Evolutionary conservation across 2,329 filamentous ascomycete genomes (phyloP).

Genomic region (Fusarium sp.): DNA sequence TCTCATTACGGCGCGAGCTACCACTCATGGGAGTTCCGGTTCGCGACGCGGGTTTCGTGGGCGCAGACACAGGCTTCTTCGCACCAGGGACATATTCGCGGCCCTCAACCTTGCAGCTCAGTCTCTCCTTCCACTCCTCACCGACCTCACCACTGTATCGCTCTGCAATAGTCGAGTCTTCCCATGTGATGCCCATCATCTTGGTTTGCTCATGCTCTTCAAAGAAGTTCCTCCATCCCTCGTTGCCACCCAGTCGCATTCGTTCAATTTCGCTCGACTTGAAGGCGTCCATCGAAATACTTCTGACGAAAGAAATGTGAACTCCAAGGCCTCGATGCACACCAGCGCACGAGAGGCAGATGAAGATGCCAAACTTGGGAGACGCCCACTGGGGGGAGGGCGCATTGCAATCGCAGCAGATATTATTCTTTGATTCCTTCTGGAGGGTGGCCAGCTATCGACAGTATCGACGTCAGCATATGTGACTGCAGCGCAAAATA

Average conservation of each 20-base stretch:
- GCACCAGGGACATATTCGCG: conserved; percentile 82
- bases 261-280: conserved; percentile 91
- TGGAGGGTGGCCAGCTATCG: conserved; percentile 86
- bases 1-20: conserved; percentile 52
- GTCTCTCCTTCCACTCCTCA: conserved; percentile 93
- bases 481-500: conserved; percentile 6
- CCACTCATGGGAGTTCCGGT: conserved; percentile 54
- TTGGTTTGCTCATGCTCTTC: conserved; percentile 74
- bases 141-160: conserved; percentile 89
- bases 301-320: conserved; percentile 97
- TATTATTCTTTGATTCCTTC: conserved; percentile 87
- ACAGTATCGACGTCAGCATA: conserved; percentile 11
- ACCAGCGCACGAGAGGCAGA: conserved; percentile 95
- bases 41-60: conserved; percentile 49
- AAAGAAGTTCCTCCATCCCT: conserved; percentile 87
- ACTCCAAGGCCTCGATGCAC: conserved; percentile 95
- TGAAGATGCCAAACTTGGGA: conserved; percentile 98
- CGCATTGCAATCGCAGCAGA: conserved; percentile 94
- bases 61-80: conserved; percentile 57
- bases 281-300: conserved; percentile 98
- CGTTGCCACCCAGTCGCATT: conserved; percentile 93
- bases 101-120: conserved; percentile 88
- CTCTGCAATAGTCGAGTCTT: conserved; percentile 89
- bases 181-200: conserved; percentile 76
- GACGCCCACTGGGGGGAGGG: conserved; percentile 98